These are phyloP conservation scores for Neospermospora avenae DNA, from an alignment of 2,329 filamentous ascomycete species.

Conservation along the genomic window DNA sequence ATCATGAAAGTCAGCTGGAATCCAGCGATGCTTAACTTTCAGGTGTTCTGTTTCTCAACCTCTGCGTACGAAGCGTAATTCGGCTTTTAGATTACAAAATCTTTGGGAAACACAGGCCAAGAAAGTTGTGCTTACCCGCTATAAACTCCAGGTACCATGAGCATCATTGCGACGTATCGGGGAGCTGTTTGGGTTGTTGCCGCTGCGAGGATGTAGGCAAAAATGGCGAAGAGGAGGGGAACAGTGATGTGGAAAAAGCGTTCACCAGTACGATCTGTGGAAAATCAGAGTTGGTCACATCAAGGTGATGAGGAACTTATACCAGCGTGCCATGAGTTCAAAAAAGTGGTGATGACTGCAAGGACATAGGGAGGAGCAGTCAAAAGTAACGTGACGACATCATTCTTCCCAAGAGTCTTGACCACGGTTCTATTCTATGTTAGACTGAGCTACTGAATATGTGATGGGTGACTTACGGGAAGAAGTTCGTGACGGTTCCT, in stretches of 20 bases:
- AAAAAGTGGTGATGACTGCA: slow-evolving; percentile 56
- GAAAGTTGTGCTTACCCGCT: slow-evolving; percentile 47
- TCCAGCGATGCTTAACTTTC: slow-evolving; percentile 29
- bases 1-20: no score
- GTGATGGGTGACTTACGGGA: slow-evolving; percentile 44
- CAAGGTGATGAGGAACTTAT: neutral
- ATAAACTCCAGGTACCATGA: slow-evolving; percentile 66
- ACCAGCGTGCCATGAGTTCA: slow-evolving; percentile 64
- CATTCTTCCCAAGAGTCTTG: slow-evolving; percentile 59
- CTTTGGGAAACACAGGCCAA: no score
- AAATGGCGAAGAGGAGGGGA: slow-evolving; percentile 59
- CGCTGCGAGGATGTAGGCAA: slow-evolving; percentile 65
- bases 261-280: slow-evolving; percentile 61
- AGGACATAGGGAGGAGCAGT: slow-evolving; percentile 65
- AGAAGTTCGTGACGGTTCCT: slow-evolving; percentile 64
- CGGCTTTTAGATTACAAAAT: no score
- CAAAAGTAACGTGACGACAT: slow-evolving; percentile 58
- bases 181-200: slow-evolving; percentile 57
- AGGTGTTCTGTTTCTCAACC: no score
- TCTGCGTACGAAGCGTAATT: no score
- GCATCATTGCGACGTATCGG: slow-evolving; percentile 68
- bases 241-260: slow-evolving; percentile 65
- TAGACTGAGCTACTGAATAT: slow-evolving; percentile 45
- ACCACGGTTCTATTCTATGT: slow-evolving; percentile 53
- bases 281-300: neutral